These are phyloP conservation scores for Quercus gilva DNA, from an alignment of 306 rosid genomes.

Conservation along the genomic window DNA sequence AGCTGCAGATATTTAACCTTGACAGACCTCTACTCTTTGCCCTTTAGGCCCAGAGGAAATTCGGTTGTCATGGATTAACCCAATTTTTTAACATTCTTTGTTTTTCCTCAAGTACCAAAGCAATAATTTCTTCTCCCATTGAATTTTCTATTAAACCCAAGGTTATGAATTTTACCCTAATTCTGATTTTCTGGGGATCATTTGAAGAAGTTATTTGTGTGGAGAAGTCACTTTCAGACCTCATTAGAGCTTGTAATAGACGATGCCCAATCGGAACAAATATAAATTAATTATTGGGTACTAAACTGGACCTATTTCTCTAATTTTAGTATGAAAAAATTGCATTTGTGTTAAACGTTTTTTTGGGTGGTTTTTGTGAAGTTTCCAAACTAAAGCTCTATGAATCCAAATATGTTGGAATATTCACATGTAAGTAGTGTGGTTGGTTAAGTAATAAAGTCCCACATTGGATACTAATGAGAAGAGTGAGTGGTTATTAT, in stretches of 20 bases:
- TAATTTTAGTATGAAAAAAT: background rate
- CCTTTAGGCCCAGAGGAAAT: background rate
- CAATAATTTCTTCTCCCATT: background rate
- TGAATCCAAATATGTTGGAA: too few relatives aligned
- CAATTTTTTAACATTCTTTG: background rate
- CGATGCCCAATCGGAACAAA: background rate
- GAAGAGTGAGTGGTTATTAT: too few relatives aligned
- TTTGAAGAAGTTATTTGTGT: background rate
- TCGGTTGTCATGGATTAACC: background rate
- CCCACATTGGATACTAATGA: too few relatives aligned
- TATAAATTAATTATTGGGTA: background rate
- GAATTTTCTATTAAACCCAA: background rate
- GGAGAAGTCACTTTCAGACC: background rate
- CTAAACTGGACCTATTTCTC: background rate
- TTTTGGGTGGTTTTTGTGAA: too few relatives aligned
- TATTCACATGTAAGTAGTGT: too few relatives aligned
- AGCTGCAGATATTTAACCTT: background rate
- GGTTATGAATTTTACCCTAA: background rate
- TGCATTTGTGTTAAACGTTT: too few relatives aligned
- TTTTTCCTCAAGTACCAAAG: background rate
- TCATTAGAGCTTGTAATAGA: background rate
- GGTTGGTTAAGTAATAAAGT: too few relatives aligned
- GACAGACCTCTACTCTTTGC: background rate
- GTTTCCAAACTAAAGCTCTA: too few relatives aligned
- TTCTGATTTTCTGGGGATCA: background rate